phyloP scores from a whole-genome alignment of 805 yeast genomes.

The Candida coquimbonensis region DNA sequence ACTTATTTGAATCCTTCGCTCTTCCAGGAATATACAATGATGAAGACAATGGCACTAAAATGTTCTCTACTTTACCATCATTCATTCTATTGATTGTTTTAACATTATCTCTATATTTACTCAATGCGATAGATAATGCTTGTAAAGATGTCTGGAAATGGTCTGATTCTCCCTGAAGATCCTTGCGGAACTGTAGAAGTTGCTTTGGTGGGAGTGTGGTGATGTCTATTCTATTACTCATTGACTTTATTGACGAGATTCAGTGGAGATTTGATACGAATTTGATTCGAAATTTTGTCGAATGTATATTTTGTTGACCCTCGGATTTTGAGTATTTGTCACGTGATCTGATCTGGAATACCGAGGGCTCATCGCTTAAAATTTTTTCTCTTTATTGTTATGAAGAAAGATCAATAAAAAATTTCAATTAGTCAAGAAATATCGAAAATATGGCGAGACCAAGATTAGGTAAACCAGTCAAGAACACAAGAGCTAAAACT shows the following conservation, averaged over 20 bases:
- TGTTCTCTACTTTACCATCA: slow-evolving; percentile 38
- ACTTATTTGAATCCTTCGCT: slow-evolving; percentile 55
- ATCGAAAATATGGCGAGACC: slow-evolving; percentile 2
- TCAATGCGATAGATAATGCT: slow-evolving; percentile 76
- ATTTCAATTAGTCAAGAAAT: background rate
- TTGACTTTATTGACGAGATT: background rate
- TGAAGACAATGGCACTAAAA: slow-evolving; percentile 82
- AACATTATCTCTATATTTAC: slow-evolving; percentile 76
- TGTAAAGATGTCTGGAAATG: slow-evolving; percentile 79
- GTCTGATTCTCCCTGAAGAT: slow-evolving; percentile 77
- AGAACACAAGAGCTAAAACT: slow-evolving; percentile 17
- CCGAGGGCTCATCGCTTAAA: slow-evolving; percentile 8
- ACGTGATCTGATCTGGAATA: no score
- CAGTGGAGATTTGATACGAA: background rate
- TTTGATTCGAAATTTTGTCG: background rate
- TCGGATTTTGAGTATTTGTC: background rate
- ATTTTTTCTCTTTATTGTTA: slow-evolving; percentile 1
- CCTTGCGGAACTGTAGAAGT: slow-evolving; percentile 72
- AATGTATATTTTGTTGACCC: background rate
- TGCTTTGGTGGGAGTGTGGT: slow-evolving; percentile 75
- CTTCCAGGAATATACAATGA: slow-evolving; percentile 88
- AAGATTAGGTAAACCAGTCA: background rate
- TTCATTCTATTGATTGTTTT: slow-evolving; percentile 55
- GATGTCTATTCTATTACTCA: slow-evolving; percentile 45
- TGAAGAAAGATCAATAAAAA: no score